A percentile compares a stretch with the other conserved stretches of the same genome.
Conservation (phyloP, 768 basidiomycete genomes). For the Trametes cinnabarina region DNA sequence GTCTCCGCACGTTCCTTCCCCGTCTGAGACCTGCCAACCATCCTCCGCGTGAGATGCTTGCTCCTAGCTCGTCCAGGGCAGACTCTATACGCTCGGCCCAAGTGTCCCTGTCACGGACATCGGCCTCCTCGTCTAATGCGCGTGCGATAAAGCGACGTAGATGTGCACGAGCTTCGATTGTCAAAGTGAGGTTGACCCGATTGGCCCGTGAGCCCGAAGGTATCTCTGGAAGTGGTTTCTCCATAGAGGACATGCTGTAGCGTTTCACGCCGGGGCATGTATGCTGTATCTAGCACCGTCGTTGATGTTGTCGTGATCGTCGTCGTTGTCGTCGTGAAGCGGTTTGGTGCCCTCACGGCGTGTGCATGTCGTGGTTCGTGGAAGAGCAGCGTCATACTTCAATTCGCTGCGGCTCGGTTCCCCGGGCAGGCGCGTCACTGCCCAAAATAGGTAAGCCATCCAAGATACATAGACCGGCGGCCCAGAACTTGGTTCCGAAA, state of each 20-base stretch:
- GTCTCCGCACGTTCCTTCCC: conserved; percentile 29
- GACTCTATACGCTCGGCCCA: conserved; percentile 49
- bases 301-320: background rate
- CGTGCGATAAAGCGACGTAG: conserved; percentile 26
- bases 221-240: conserved; percentile 30
- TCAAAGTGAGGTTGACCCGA: conserved; percentile 18
- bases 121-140: conserved; percentile 25
- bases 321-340: background rate
- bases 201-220: conserved; percentile 2
- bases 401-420: background rate
- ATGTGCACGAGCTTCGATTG: conserved; percentile 27
- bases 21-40: conserved; percentile 49
- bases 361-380: conserved; percentile 5
- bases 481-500: too few relatives aligned
- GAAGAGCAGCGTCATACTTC: background rate
- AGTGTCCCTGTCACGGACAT: conserved; percentile 27
- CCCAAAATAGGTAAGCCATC: background rate
- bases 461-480: too few relatives aligned
- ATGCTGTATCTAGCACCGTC: background rate
- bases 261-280: background rate
- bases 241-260: background rate
- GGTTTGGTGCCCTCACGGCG: background rate
- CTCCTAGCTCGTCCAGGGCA: conserved; percentile 46
- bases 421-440: background rate
- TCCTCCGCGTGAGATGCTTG: conserved; percentile 37